phyloP scores from a whole-genome alignment of 116 monocot species.

The Thalassia testudinum region DNA sequence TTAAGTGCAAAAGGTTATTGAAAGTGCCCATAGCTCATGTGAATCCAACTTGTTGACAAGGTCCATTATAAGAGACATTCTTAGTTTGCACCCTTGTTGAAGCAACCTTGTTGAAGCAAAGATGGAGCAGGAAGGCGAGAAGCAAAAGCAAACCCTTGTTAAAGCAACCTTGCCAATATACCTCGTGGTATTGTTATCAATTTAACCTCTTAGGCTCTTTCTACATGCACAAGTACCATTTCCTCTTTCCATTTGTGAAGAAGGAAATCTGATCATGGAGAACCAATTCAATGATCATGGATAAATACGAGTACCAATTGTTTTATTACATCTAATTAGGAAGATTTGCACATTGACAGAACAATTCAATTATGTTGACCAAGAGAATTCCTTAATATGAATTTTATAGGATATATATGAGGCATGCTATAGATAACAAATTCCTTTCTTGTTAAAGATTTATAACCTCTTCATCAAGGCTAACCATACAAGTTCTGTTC shows the following conservation, averaged over 20 bases:
- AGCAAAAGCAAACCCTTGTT: conserved; percentile 7
- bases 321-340: not conserved
- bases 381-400: too few relatives aligned
- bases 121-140: conserved; percentile 6
- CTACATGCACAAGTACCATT: not conserved
- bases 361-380: not conserved
- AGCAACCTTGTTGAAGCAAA: conserved; percentile 1
- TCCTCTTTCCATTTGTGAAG: not conserved
- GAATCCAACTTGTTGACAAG: too few relatives aligned
- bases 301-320: not conserved
- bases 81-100: too few relatives aligned
- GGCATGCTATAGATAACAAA: not conserved
- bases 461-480: too few relatives aligned
- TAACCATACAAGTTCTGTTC: too few relatives aligned
- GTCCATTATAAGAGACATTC: too few relatives aligned
- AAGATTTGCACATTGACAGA: not conserved
- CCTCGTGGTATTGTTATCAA: conserved; percentile 5
- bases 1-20: too few relatives aligned
- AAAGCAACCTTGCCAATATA: conserved; percentile 10
- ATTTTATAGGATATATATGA: not conserved
- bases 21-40: too few relatives aligned
- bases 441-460: not conserved
- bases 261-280: conserved; percentile 2
- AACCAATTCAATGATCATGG: not conserved
- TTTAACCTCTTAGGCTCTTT: not conserved